A percentile compares a stretch with the other conserved stretches of the same genome.
phyloP scores from a whole-genome alignment of 2,329 filamentous ascomycete genomes.

The Epichloe hybrida region DNA sequence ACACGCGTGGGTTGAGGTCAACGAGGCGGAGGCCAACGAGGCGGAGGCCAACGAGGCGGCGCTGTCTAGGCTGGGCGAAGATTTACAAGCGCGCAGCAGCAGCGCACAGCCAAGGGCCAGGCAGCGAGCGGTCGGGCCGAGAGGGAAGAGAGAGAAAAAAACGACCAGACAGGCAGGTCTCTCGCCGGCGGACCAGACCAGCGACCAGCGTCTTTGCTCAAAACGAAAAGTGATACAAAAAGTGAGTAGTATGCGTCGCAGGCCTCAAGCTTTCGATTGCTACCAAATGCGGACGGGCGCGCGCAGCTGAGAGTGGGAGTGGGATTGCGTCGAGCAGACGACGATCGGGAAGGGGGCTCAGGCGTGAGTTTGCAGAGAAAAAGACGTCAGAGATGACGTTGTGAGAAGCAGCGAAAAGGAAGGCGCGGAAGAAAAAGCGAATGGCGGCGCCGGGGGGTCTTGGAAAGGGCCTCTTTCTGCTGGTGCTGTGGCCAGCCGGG shows the following conservation, averaged over 20 bases:
- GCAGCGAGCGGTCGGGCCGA: neutral
- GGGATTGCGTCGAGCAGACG: constrained; percentile 14
- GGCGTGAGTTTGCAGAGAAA: constrained; percentile 20
- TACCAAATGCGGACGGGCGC: constrained; percentile 2
- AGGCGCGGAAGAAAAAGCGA: constrained; percentile 19
- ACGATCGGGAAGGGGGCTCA: constrained; percentile 22
- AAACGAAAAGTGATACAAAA: neutral
- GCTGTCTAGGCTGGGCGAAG: constrained; percentile 4
- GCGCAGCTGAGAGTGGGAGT: constrained; percentile 10
- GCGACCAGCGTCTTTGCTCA: neutral
- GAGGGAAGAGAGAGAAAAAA: neutral
- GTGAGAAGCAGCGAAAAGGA: constrained; percentile 22
- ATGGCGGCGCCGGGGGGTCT: constrained; percentile 14
- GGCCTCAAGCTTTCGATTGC: constrained; percentile 1
- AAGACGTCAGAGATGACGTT: constrained; percentile 38
- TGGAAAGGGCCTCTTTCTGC: neutral
- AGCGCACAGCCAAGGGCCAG: neutral
- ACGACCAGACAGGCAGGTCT: neutral
- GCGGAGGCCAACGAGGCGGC: neutral
- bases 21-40: neutral
- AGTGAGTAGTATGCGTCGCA: neutral
- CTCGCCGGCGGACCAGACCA: no score
- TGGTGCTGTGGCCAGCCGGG: neutral
- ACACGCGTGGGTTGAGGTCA: no score
- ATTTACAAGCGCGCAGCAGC: constrained; percentile 6